Evolutionary conservation across 1,284 basidiomycete species (phyloP), one percentile per base, ranked within the genome.

Genomic region (Schizopora paradoxa): DNA sequence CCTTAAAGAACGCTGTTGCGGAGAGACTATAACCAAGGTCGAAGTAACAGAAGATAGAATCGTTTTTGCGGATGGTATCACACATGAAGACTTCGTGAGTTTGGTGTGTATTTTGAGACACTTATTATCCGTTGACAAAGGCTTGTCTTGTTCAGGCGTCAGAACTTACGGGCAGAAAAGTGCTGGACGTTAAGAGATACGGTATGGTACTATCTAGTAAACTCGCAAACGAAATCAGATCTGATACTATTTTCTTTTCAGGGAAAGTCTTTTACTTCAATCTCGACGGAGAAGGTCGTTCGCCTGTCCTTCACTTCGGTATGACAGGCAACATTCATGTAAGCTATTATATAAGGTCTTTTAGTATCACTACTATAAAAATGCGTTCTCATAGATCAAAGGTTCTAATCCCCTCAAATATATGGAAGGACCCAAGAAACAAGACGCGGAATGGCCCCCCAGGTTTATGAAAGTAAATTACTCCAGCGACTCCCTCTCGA

Each of bases 251-350:
- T 5, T 7, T 2, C 22, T n/a, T 33, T 42, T 2, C 41, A 80
- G 88, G 88, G 34, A 92, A 91, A 62, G 77, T 77, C 49, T 86
- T 90, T 57, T 91, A 83, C 59, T 60, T 90, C n/a, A 70, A 72
- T 34, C 69, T 90, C 1, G 74, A 77, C 31, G 85, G 84, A 3
- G 54, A 69, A 18, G 84, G 84, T 0, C 68, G 69, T 56, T 64
- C 76, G 53, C 86, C 86, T 2, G 80, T 89, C 4, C 66, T 89
- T 47, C 86, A 90, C 59, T 86, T 90, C 54, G 87, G 87, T 2
- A 90, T 90, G 87, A 89, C 86, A 2, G 86, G 87, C 6, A 81
- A 82, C 79, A 68, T 91, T 28, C 80, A 86, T 66, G 83, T 84
- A 51, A 46, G 61, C 50, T 37, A 41, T 26, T 26, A 43, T 23